Evolutionary conservation across 2,329 filamentous ascomycete species (phyloP).

Genomic region (Rachicladosporium sp.): DNA sequence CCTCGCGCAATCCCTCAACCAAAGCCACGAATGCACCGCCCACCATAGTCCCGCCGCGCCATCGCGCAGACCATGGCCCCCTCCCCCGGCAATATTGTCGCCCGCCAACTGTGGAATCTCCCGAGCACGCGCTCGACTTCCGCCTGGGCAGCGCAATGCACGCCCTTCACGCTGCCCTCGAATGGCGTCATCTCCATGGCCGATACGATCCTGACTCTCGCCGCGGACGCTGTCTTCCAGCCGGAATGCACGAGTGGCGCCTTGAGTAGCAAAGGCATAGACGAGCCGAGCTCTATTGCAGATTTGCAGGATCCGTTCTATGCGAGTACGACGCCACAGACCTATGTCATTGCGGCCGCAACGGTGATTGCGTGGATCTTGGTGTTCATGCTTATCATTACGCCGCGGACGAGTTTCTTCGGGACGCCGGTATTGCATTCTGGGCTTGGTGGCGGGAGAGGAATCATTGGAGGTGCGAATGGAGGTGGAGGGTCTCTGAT

Average conservation of each 20-base stretch:
- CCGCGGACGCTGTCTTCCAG: slow-evolving; percentile 47
- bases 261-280: slow-evolving; percentile 13
- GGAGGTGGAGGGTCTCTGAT: slow-evolving; percentile 50
- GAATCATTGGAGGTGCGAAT: slow-evolving; percentile 73
- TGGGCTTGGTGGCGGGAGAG: slow-evolving; percentile 49
- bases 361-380: slow-evolving; percentile 87
- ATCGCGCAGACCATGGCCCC: slow-evolving; percentile 2
- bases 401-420: slow-evolving; percentile 83
- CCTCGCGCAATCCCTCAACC: slow-evolving; percentile 2
- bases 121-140: slow-evolving; percentile 10
- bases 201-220: slow-evolving; percentile 46
- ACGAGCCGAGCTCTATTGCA: slow-evolving; percentile 39
- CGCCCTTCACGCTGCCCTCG: slow-evolving; percentile 49
- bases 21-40: background rate
- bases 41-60: background rate
- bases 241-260: slow-evolving; percentile 39
- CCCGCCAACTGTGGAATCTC: slow-evolving; percentile 23
- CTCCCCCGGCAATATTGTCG: slow-evolving; percentile 5
- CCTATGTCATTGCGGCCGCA: slow-evolving; percentile 85
- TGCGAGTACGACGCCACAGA: slow-evolving; percentile 81
- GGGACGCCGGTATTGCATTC: slow-evolving; percentile 50
- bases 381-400: slow-evolving; percentile 86
- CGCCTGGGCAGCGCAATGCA: slow-evolving; percentile 35
- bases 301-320: slow-evolving; percentile 81
- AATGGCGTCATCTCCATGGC: slow-evolving; percentile 44